Evolutionary conservation across 345 rosid species (phyloP), one percentile per base, ranked within the genome.

Genomic region (Dovyalis caffra): DNA sequence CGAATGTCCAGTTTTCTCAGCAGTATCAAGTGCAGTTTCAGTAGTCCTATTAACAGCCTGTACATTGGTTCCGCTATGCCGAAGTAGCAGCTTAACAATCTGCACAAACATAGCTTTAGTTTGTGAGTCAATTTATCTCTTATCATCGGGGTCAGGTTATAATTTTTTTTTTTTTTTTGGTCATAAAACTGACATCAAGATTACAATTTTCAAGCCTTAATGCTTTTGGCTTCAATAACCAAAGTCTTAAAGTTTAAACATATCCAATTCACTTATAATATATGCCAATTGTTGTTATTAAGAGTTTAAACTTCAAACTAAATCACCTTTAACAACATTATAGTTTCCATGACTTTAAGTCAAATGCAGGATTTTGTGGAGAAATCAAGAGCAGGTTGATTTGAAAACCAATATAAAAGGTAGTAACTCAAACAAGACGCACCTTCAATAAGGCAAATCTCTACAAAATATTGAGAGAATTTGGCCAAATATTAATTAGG

Each of bases 21-120:
- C 97, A 0, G 98, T 92, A 78, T 90, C 97, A 0, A 90, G 80
- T 0, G 98, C 93, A 0, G 97, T 94, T 83, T 94, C 98, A 0
- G 88, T 87, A 1, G 80, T 86, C 64, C 87, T 86, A 72, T 92
- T 94, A 32, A 94, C 84, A 3, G 77, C 88, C 72, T 72, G 80
- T 18, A 84, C 81, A 57, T 89, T 81, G 4, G 89, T 90, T 74
- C 83, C 89, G 6, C 64, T 73, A 63, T 83, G 78, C 71, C 81
- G 69, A 38, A 94, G 90, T 32, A 94, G 85, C 82, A 91, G 67
- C 74, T 67, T 86, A 43, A 90, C 93, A 75, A 88, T 88, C 98
- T 94, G 88, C 83, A 83, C 49, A n/a, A n/a, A n/a, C n/a, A n/a
- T n/a, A n/a, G n/a, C n/a, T n/a, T n/a, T n/a, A n/a, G n/a, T n/a